Conservation (phyloP, 2,329 filamentous ascomycete species). For the Paecilomyces fulvus region DNA sequence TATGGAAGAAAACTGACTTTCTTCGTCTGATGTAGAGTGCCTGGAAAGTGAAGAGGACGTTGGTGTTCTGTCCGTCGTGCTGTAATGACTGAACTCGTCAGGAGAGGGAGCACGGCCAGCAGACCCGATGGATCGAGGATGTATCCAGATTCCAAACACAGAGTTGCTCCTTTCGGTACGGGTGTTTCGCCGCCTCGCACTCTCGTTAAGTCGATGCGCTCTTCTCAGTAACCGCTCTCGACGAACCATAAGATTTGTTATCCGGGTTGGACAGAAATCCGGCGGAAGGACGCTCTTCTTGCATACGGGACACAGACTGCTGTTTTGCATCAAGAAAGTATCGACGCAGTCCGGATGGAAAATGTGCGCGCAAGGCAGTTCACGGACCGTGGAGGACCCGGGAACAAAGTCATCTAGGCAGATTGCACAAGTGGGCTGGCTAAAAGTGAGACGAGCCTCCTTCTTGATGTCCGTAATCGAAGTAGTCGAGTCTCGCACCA, state of each 20-base stretch:
- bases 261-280: slow-evolving; percentile 55
- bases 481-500: neutral
- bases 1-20: neutral
- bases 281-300: slow-evolving; percentile 70
- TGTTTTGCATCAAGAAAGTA: slow-evolving; percentile 66
- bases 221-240: slow-evolving; percentile 62
- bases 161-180: neutral
- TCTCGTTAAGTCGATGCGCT: neutral
- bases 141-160: neutral
- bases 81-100: neutral
- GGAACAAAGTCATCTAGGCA: slow-evolving; percentile 75
- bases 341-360: slow-evolving; percentile 93
- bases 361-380: slow-evolving; percentile 83
- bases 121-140: neutral
- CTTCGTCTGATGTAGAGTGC: neutral
- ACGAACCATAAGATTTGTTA: slow-evolving; percentile 81
- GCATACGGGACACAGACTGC: slow-evolving; percentile 84
- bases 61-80: neutral
- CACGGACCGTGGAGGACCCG: slow-evolving; percentile 63
- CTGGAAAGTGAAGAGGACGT: neutral
- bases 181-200: neutral
- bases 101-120: neutral
- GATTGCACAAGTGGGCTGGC: slow-evolving; percentile 80
- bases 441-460: slow-evolving; percentile 36
- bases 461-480: neutral